Evolutionary conservation across 805 yeast species (phyloP).

Genomic region (Ogataea neopini): DNA sequence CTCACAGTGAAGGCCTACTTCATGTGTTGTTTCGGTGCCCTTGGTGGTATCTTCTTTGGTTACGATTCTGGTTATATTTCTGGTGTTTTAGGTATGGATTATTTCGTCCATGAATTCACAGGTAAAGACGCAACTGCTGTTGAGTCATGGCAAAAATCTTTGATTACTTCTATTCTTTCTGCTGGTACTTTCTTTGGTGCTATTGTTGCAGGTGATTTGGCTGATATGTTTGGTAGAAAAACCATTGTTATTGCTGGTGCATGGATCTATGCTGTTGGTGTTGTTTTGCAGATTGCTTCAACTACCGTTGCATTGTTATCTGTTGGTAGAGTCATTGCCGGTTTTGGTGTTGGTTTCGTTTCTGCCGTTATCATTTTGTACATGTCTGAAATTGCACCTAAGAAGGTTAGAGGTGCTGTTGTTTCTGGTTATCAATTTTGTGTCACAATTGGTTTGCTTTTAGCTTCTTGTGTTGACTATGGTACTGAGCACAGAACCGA

Average conservation of each 20-base stretch:
- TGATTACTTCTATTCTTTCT: conserved; percentile 70
- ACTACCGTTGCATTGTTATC: conserved; percentile 52
- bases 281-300: conserved; percentile 47
- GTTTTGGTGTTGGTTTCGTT: conserved; percentile 76
- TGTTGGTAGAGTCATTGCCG: conserved; percentile 71
- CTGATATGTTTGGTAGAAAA: conserved; percentile 49
- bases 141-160: conserved; percentile 35
- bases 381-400: conserved; percentile 78
- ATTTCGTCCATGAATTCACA: conserved; percentile 35
- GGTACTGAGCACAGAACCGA: conserved; percentile 57
- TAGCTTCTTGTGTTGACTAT: conserved; percentile 71
- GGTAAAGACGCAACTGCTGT: conserved; percentile 26
- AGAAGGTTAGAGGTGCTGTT: conserved; percentile 74
- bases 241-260: conserved; percentile 47
- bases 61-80: conserved; percentile 70
- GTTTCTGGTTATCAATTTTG: conserved; percentile 69
- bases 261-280: conserved; percentile 48
- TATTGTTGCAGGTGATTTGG: conserved; percentile 55
- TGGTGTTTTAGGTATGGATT: conserved; percentile 66
- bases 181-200: conserved; percentile 75
- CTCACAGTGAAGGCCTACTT: conserved; percentile 37
- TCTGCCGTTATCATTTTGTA: conserved; percentile 78
- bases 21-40: conserved; percentile 61
- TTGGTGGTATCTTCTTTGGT: conserved; percentile 68
- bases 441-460: conserved; percentile 68